Conservation (phyloP, 2,329 filamentous ascomycete species). For the Apiospora saccharicola region DNA sequence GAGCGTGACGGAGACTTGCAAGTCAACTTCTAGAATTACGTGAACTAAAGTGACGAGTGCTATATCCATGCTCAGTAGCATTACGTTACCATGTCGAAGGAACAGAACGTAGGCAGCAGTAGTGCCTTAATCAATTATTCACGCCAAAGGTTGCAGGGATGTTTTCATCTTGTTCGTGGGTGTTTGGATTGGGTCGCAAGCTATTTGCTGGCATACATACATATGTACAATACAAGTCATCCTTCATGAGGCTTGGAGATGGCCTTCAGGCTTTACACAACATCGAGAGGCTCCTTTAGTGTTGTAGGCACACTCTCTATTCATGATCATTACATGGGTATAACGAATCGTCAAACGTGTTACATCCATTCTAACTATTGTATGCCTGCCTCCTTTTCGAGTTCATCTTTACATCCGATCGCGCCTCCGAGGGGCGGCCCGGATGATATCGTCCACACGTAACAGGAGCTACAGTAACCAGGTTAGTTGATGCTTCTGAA, state of each 20-base stretch:
- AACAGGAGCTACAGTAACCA: constrained; percentile 73
- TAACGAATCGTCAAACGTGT: constrained; percentile 29
- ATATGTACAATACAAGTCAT: neutral
- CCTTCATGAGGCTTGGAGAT: neutral
- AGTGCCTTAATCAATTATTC: too few relatives aligned
- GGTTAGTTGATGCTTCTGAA: constrained; percentile 35
- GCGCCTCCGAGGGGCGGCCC: constrained; percentile 84
- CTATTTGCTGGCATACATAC: too few relatives aligned
- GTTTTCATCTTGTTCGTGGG: too few relatives aligned
- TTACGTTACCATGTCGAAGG: too few relatives aligned
- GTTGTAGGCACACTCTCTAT: constrained; percentile 13
- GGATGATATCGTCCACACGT: constrained; percentile 97
- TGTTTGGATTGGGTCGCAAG: too few relatives aligned
- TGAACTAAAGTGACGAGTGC: too few relatives aligned
- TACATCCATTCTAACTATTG: constrained; percentile 27
- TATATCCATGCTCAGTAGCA: too few relatives aligned
- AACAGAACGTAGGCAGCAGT: too few relatives aligned
- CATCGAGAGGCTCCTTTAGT: neutral
- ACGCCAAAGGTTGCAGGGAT: too few relatives aligned
- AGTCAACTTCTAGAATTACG: too few relatives aligned
- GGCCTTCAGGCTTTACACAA: neutral
- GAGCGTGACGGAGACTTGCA: too few relatives aligned
- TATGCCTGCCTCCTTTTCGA: constrained; percentile 15
- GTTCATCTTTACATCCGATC: constrained; percentile 69
- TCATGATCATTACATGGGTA: constrained; percentile 29